Evolutionary conservation across 225 moss, liverwort and hornwort species (phyloP), one percentile per base, ranked within the genome.

Genomic region (Asterella californica): DNA sequence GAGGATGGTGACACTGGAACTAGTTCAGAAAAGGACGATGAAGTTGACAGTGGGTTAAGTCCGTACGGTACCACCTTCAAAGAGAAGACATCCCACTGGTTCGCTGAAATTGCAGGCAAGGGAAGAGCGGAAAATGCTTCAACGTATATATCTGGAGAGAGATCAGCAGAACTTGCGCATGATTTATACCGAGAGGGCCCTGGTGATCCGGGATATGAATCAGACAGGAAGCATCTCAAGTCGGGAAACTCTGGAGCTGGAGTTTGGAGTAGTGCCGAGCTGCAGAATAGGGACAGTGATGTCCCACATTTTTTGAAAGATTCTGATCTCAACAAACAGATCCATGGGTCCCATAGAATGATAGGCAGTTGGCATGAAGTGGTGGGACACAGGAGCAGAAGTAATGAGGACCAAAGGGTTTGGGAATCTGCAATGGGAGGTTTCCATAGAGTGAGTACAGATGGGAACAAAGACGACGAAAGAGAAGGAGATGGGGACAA

Each of bases 381-480:
- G 10, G 81, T 72, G 17, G 83, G 83, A 68, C 72, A 81, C 65
- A 81, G 83, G 59, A 83, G 74, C 71, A 46, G 45, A 33, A 57
- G 74, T 47, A 79, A 79, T 70, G 75, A 67, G 74, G 83, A 79
- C 36, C 79, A 82, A 19, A 68, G 81, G 76, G 81, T 75, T 36
- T 83, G 83, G 86, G 86, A 83, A 42, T 42, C 83, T 42, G 54
- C 81, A 22, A 76, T 87, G 3, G 75, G 76, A 73, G 72, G 76
- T 63, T 34, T 83, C 74, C 75, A 71, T 60, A 71, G 75, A 19
- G 76, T 87, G 72, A 87, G 91, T 85, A 88, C 89, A 37, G 92
- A 89, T 47, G 88, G 79, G 34, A 89, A 83, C 81, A 87, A 90
- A 33, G 91, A 90, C 65, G 91, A 88, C 81, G 90, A 85, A 84